Base-by-base conservation (phyloP, 1,139 yeast genomes). In the Zygoascus meyerae region DNA sequence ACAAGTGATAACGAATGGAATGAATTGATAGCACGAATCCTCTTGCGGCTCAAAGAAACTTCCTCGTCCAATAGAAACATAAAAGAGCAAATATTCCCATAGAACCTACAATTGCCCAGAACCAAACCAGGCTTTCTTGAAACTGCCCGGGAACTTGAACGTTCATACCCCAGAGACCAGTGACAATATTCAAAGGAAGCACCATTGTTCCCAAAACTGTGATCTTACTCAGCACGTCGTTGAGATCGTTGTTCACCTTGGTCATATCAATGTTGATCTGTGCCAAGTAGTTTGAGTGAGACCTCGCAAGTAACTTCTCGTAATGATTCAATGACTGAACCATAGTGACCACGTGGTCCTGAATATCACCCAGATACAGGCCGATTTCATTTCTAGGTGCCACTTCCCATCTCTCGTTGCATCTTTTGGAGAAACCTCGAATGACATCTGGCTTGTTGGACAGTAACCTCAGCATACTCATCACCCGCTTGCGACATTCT, bases 121-220 rank as follows among this genome's bases (percentile, higher is more conserved):
- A 92, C 98, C 98, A 92, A 4, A 71, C 65, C 55, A 90, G 69
- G 1, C 86, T 83, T 42, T 72, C 71, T 12, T 59, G 55, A 26
- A 28, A 12, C 62, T 90, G 97, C 0, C 98, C 98, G 0, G 98
- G 98, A 33, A 92, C 97, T 9, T 86, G 57, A 55, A 95, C 95
- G 69, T 92, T 92, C 98, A 92, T 92, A 51, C 98, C 98, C 97
- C 97, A 92, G 46, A 92, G 71, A 28, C 98, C 98, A 0, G 98
- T 92, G 18, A 92, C 83, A 48, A 92, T 86, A 63, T 92, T 92
- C 75, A 92, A 78, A 2, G 98, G 98, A 51, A 92, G 71, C 7
- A 92, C 95, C 51, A 92, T 86, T 0, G 97, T 89, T 74, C 98
- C 98, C 53, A 92, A 70, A 37, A 92, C 83, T 5, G 97, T 87